phyloP scores from a whole-genome alignment of 1,284 basidiomycete species.

The Cutaneotrichosporon sp. region DNA sequence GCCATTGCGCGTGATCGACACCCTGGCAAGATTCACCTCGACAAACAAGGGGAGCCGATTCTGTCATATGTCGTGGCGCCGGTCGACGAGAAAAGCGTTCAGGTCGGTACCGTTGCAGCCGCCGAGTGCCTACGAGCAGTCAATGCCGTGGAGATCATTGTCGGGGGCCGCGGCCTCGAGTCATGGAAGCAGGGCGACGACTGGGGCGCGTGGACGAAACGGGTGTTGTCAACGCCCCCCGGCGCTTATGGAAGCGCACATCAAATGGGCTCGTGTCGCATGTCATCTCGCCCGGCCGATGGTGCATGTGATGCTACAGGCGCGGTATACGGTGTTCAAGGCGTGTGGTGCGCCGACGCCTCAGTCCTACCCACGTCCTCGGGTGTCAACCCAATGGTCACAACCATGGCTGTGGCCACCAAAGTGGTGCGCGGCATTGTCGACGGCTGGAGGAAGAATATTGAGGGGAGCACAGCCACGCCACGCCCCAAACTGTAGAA shows the following conservation, averaged over 20 bases:
- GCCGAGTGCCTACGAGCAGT: slow-evolving; percentile 47
- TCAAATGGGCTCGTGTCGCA: slow-evolving; percentile 50
- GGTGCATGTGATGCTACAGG: slow-evolving; percentile 48
- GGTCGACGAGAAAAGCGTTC: slow-evolving; percentile 43
- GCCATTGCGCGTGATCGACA: slow-evolving; percentile 26
- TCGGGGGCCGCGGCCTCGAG: slow-evolving; percentile 36
- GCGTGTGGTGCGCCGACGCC: slow-evolving; percentile 51
- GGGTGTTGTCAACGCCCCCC: slow-evolving; percentile 23
- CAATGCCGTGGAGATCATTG: slow-evolving; percentile 48
- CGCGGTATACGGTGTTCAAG: slow-evolving; percentile 47
- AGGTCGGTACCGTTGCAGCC: slow-evolving; percentile 44
- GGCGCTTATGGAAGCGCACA: slow-evolving; percentile 33
- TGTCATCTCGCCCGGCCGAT: slow-evolving; percentile 40
- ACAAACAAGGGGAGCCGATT: slow-evolving; percentile 40
- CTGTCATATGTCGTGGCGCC: slow-evolving; percentile 46
- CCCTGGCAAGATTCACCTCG: slow-evolving; percentile 43
- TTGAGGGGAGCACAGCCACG: not conserved
- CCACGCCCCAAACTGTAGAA: too few relatives aligned
- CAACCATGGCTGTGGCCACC: slow-evolving; percentile 31
- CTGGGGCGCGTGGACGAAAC: slow-evolving; percentile 31
- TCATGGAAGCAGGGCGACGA: slow-evolving; percentile 21
- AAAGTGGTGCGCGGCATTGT: slow-evolving; percentile 16
- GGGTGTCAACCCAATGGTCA: slow-evolving; percentile 53
- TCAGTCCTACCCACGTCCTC: slow-evolving; percentile 46
- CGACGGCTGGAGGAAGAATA: not conserved